Percentiles rank a stretch among this genome's conserved stretches.
phyloP scores from a whole-genome alignment of 164 flowering plant genomes.

The Brasenia schreberi region DNA sequence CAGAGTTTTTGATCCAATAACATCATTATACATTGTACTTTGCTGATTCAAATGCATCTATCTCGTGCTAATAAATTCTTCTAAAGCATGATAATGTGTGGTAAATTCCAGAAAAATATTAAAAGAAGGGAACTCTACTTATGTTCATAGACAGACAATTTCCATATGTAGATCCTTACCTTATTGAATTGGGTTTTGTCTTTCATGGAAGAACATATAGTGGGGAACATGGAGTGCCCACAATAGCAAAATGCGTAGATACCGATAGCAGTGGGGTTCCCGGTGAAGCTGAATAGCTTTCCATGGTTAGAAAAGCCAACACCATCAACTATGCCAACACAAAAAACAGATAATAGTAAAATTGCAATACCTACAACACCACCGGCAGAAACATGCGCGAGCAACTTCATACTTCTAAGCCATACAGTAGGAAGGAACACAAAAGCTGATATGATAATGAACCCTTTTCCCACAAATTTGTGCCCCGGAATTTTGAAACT shows the following conservation, averaged over 20 bases:
- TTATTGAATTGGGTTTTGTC: neutral
- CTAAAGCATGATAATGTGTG: neutral
- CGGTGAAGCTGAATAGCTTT: neutral
- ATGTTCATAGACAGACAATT: neutral
- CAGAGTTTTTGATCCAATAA: neutral
- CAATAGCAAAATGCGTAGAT: slow-evolving; percentile 1
- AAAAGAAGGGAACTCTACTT: too few species aligned
- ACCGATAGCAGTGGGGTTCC: neutral
- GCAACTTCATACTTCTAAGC: neutral
- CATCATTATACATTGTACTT: neutral
- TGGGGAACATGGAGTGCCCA: slow-evolving; percentile 2
- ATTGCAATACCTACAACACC: neutral
- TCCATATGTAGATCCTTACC: neutral
- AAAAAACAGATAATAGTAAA: neutral
- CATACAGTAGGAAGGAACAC: slow-evolving; percentile 1
- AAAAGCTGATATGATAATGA: neutral
- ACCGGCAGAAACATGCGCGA: slow-evolving; percentile 1
- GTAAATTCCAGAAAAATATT: neutral
- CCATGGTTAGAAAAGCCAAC: neutral
- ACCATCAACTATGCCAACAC: slow-evolving; percentile 1
- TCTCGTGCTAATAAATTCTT: too few species aligned
- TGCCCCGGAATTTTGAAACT: neutral
- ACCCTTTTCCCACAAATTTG: slow-evolving; percentile 1
- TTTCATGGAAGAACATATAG: slow-evolving; percentile 3
- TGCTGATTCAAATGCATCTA: neutral